phyloP scores from a whole-genome alignment of 2,329 filamentous ascomycete genomes.

The Xylaria arbuscula region DNA sequence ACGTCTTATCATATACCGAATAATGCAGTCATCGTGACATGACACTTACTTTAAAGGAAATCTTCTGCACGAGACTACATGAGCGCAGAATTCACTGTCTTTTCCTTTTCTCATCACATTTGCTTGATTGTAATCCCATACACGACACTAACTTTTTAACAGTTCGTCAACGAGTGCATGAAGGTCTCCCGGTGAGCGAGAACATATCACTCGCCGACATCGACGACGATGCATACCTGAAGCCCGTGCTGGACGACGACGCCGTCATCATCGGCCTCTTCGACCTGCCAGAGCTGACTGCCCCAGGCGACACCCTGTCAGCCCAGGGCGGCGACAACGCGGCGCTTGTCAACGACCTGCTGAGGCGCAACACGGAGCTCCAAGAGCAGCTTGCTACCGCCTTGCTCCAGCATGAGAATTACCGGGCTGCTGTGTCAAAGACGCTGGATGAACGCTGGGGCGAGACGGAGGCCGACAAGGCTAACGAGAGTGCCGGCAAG shows the following conservation, averaged over 20 bases:
- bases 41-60: not conserved
- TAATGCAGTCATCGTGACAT: not conserved
- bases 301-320: slow-evolving; percentile 38
- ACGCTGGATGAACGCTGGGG: slow-evolving; percentile 75
- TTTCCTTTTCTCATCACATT: not conserved
- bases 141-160: slow-evolving; percentile 23
- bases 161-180: slow-evolving; percentile 62
- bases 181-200: slow-evolving; percentile 61
- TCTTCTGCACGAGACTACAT: too few relatives aligned
- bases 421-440: slow-evolving; percentile 72
- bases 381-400: slow-evolving; percentile 71
- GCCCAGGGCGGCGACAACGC: slow-evolving; percentile 45
- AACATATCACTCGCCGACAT: slow-evolving; percentile 72
- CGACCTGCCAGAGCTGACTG: slow-evolving; percentile 69
- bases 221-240: slow-evolving; percentile 82
- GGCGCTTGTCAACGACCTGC: slow-evolving; percentile 53
- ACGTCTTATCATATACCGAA: not conserved
- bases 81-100: not conserved
- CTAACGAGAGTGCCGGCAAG: slow-evolving; percentile 45
- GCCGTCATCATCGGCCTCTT: slow-evolving; percentile 88
- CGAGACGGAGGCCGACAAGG: slow-evolving; percentile 57
- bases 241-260: slow-evolving; percentile 88
- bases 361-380: slow-evolving; percentile 65
- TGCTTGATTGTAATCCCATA: not conserved
- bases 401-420: slow-evolving; percentile 71